These are phyloP conservation scores for Yamadazyma philogaea DNA, from an alignment of 805 yeast genomes.

Conservation along the genomic window DNA sequence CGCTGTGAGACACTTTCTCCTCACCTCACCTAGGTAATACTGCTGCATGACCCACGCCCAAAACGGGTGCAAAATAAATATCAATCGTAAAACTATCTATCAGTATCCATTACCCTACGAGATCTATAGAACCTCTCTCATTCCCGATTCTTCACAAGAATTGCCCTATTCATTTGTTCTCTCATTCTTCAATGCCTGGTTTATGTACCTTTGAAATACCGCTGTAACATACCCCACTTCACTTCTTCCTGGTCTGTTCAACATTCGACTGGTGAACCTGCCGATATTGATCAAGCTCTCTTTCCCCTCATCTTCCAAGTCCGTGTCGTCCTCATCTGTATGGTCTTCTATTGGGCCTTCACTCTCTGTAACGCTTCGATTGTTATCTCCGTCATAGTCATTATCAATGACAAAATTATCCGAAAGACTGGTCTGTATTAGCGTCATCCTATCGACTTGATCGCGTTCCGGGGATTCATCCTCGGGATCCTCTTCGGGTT, in stretches of 20 bases:
- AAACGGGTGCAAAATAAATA: background rate
- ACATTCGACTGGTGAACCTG: conserved; percentile 20
- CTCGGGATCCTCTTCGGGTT: conserved; percentile 52
- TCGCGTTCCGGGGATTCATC: conserved; percentile 17
- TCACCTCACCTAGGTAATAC: background rate
- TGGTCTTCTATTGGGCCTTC: conserved; percentile 15
- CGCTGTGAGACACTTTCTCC: background rate
- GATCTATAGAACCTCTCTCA: background rate
- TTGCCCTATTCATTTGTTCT: background rate
- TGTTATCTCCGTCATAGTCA: conserved; percentile 24
- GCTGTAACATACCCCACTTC: conserved; percentile 33
- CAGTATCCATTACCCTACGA: background rate
- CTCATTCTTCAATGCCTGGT: conserved; percentile 18
- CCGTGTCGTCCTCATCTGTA: background rate
- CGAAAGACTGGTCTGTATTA: conserved; percentile 33
- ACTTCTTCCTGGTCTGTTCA: conserved; percentile 15
- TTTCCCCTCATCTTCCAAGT: conserved; percentile 7
- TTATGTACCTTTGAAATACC: conserved; percentile 38
- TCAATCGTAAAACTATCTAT: background rate
- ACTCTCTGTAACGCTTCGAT: conserved; percentile 14
- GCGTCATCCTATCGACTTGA: conserved; percentile 23
- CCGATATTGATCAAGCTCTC: conserved; percentile 26
- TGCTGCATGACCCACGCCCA: background rate
- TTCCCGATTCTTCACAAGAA: background rate
- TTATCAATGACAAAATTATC: conserved; percentile 38